phyloP scores from a whole-genome alignment of 805 yeast species.

The Ogataea ganodermae region DNA sequence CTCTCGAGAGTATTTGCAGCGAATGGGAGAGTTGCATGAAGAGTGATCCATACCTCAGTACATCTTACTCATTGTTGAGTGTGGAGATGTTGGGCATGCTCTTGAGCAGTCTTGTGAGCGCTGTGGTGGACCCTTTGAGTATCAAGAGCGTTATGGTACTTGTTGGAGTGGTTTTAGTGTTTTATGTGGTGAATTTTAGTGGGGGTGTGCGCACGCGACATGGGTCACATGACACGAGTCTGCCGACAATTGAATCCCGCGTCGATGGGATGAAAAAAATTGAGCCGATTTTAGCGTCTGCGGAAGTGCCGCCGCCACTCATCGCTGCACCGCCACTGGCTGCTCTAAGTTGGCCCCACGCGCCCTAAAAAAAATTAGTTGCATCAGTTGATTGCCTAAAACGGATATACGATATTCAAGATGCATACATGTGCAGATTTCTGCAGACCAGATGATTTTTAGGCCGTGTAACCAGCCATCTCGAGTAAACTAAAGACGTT shows the following conservation, averaged over 20 bases:
- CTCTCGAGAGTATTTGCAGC: constrained; percentile 55
- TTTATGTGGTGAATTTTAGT: constrained; percentile 60
- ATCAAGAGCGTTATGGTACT: constrained; percentile 54
- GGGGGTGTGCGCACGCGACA: constrained; percentile 41
- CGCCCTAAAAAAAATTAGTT: background rate
- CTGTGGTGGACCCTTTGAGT: constrained; percentile 69
- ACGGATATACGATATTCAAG: background rate
- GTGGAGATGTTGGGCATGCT: constrained; percentile 65
- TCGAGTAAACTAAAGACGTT: background rate
- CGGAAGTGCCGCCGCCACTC: background rate
- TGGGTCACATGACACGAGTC: background rate
- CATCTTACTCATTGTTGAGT: constrained; percentile 56
- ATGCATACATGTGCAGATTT: background rate
- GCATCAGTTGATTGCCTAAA: background rate
- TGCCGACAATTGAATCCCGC: background rate
- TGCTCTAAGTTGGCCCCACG: constrained; percentile 2
- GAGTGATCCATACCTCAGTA: constrained; percentile 49
- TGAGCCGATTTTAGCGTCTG: background rate
- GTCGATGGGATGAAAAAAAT: background rate
- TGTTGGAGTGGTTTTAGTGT: constrained; percentile 34
- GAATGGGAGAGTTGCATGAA: constrained; percentile 70
- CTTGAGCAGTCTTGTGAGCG: constrained; percentile 60
- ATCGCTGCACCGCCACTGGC: background rate
- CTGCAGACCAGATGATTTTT: background rate
- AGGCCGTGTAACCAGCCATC: constrained; percentile 7